phyloP scores from a whole-genome alignment of 108 stramenopile genomes.

The Fragilaria crotonensis region DNA sequence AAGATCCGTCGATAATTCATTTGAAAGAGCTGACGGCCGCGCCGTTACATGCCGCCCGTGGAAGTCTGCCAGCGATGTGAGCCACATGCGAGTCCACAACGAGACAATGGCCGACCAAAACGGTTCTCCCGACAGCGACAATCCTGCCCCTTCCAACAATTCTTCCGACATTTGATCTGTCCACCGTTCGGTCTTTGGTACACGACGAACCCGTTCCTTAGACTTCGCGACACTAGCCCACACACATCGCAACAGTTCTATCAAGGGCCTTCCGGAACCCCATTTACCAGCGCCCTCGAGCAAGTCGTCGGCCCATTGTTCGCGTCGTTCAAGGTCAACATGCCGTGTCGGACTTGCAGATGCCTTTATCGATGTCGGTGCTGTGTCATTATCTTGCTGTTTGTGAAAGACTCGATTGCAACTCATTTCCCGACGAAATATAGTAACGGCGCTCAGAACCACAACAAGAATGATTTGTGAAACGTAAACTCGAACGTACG shows the following conservation, averaged over 20 bases:
- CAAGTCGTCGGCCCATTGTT: slow-evolving; percentile 3
- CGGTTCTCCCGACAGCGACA: slow-evolving; percentile 32
- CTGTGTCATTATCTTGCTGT: slow-evolving; percentile 31
- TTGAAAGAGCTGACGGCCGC: not conserved
- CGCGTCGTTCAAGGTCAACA: not conserved
- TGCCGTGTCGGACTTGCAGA: not conserved
- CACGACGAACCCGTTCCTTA: not conserved
- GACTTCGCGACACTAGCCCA: not conserved
- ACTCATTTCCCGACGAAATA: slow-evolving; percentile 73
- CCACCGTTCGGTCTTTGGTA: slow-evolving; percentile 8
- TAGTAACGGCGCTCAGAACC: slow-evolving; percentile 45
- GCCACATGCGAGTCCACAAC: not conserved
- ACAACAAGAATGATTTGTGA: slow-evolving; percentile 8
- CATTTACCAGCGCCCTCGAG: not conserved
- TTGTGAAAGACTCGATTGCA: slow-evolving; percentile 72
- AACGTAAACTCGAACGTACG: slow-evolving; percentile 5
- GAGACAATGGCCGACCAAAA: slow-evolving; percentile 23
- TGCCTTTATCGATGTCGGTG: not conserved
- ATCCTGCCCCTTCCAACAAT: slow-evolving; percentile 55
- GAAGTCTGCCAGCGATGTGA: not conserved
- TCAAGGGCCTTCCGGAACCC: not conserved
- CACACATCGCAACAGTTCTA: not conserved
- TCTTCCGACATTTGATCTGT: slow-evolving; percentile 46
- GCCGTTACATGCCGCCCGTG: not conserved
- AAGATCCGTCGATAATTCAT: slow-evolving; percentile 47